phyloP scores from a whole-genome alignment of 75 land plant species.

The Chamaecyparis obtusa region DNA sequence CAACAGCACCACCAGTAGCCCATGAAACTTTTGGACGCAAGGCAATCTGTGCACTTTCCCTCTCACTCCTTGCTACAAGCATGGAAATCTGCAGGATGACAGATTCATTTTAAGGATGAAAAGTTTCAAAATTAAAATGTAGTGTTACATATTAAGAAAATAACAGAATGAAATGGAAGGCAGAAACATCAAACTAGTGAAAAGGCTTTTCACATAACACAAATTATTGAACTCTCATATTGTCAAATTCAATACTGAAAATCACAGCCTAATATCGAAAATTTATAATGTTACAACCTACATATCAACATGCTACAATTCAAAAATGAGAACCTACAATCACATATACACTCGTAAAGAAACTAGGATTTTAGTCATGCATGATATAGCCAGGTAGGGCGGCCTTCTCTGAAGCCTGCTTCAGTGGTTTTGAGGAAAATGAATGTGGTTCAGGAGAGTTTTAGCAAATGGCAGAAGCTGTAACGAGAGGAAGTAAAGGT shows the following conservation, averaged over 20 bases:
- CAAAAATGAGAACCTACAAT: neutral
- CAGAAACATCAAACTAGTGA: neutral
- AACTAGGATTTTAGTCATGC: neutral
- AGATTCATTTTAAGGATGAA: neutral
- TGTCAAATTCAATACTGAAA: neutral
- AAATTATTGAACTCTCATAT: neutral
- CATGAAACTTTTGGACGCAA: slow-evolving; percentile 95
- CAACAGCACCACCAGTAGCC: slow-evolving; percentile 68
- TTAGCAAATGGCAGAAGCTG: too few species aligned
- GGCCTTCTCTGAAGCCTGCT: neutral
- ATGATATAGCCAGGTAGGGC: neutral
- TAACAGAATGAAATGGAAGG: neutral
- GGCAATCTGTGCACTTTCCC: slow-evolving; percentile 94
- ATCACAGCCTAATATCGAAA: neutral
- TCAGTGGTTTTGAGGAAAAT: too few species aligned
- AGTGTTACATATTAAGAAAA: neutral
- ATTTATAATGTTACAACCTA: neutral
- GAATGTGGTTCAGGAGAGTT: too few species aligned
- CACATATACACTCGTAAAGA: neutral
- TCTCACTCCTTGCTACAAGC: slow-evolving; percentile 94
- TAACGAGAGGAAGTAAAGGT: too few species aligned
- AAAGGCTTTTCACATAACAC: neutral
- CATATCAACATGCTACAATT: neutral
- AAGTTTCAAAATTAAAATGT: neutral
- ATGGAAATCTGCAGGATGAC: slow-evolving; percentile 55